Conservation (phyloP, 208 protist genomes). For the Crithidia brevicula region DNA sequence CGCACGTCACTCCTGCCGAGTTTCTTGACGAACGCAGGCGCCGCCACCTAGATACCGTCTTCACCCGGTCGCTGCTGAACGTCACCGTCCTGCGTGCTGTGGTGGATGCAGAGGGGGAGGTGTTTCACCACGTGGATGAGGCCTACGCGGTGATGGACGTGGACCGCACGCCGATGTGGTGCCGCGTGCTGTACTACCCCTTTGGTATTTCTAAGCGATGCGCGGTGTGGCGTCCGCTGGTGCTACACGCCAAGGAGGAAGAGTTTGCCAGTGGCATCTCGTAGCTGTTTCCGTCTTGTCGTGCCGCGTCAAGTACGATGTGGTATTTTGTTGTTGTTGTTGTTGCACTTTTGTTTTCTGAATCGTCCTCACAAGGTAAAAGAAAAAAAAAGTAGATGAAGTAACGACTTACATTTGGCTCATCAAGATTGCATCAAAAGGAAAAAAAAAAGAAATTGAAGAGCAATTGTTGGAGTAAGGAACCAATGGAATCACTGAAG, state of each 20-base stretch:
- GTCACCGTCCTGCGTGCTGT: slow-evolving; percentile 2
- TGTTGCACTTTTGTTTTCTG: too few relatives aligned
- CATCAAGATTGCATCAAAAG: too few relatives aligned
- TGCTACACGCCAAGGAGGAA: slow-evolving; percentile 20
- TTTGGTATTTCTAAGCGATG: slow-evolving; percentile 61
- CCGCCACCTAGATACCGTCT: slow-evolving; percentile 27
- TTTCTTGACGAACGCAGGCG: not conserved
- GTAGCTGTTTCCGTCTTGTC: not conserved
- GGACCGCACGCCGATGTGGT: slow-evolving; percentile 64
- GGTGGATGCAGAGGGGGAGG: slow-evolving; percentile 3
- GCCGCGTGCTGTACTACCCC: slow-evolving; percentile 71
- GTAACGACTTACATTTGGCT: too few relatives aligned
- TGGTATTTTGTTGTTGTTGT: too few relatives aligned
- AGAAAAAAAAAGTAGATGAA: too few relatives aligned
- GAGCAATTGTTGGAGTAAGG: too few relatives aligned
- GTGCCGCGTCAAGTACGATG: too few relatives aligned
- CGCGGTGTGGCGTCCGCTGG: slow-evolving; percentile 43
- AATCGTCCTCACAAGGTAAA: too few relatives aligned
- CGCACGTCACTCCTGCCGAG: slow-evolving; percentile 1
- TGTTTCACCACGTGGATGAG: slow-evolving; percentile 26
- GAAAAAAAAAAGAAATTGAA: slow-evolving; percentile 5
- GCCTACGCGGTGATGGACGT: slow-evolving; percentile 50
- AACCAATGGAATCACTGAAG: too few relatives aligned
- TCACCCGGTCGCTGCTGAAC: slow-evolving; percentile 32
- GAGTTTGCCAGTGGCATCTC: not conserved